Conservation (phyloP, 1,284 basidiomycete genomes). For the Trichosporon sp. region DNA sequence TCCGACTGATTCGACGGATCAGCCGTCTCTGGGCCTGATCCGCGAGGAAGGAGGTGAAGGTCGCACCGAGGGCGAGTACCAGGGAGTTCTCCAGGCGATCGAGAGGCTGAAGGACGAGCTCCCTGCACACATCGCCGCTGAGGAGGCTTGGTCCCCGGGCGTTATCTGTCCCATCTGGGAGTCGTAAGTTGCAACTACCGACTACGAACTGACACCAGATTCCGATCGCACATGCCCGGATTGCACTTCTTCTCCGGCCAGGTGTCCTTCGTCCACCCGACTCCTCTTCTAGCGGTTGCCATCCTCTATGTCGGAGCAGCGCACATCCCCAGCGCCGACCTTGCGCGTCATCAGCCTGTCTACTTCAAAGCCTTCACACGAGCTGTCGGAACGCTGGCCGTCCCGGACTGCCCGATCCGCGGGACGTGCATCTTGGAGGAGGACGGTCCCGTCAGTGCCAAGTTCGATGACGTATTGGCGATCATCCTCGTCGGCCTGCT, state of each 20-base stretch:
- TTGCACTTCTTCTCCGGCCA: slow-evolving; percentile 25
- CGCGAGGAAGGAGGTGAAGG: neutral
- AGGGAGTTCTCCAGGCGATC: slow-evolving; percentile 15
- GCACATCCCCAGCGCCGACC: slow-evolving; percentile 18
- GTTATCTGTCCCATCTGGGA: slow-evolving; percentile 15
- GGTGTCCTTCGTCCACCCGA: slow-evolving; percentile 23
- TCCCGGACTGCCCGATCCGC: slow-evolving; percentile 18
- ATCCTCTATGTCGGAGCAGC: slow-evolving; percentile 23
- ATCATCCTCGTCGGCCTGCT: slow-evolving; percentile 23
- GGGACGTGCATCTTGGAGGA: neutral
- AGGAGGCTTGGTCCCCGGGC: slow-evolving; percentile 15
- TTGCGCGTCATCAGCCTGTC: slow-evolving; percentile 18
- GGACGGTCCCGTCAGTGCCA: slow-evolving; percentile 15
- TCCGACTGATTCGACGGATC: neutral
- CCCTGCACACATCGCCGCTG: slow-evolving; percentile 7
- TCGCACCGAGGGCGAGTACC: slow-evolving; percentile 5
- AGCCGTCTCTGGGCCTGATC: neutral
- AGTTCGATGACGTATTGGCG: slow-evolving; percentile 24
- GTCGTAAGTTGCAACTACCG: slow-evolving; percentile 9
- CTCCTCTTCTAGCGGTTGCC: slow-evolving; percentile 22
- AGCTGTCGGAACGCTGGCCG: slow-evolving; percentile 16
- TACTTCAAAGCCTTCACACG: slow-evolving; percentile 22
- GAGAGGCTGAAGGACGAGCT: slow-evolving; percentile 19
- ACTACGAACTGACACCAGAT: slow-evolving; percentile 12
- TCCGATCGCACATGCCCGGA: slow-evolving; percentile 26